Percentiles rank a stretch among this genome's conserved stretches.
These are phyloP conservation scores for Acacia concinna DNA, from an alignment of 331 rosid species.

Conservation along the genomic window DNA sequence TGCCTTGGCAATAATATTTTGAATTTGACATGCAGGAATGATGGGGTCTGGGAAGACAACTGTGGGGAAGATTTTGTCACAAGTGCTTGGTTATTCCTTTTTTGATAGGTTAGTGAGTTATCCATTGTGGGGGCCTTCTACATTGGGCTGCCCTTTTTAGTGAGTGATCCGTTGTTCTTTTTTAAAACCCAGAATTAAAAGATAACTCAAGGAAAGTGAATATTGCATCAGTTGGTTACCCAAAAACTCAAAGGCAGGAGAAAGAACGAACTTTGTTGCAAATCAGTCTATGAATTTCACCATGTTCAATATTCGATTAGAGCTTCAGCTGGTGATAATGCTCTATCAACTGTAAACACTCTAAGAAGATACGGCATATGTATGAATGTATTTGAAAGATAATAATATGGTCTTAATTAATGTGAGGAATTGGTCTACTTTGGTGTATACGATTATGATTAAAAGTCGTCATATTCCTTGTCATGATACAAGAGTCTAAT, in stretches of 20 bases:
- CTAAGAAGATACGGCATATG: background rate
- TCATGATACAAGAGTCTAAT: conserved; percentile 19
- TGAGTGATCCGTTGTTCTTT: conserved; percentile 20
- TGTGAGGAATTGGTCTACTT: conserved; percentile 12
- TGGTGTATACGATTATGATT: conserved; percentile 3
- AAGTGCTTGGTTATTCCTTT: conserved; percentile 69
- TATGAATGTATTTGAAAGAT: conserved; percentile 9
- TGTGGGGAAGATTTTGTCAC: conserved; percentile 73
- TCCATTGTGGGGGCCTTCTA: too few species aligned
- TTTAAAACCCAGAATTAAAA: background rate
- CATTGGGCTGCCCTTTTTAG: conserved; percentile 22
- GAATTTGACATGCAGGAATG: conserved; percentile 67
- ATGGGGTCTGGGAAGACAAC: conserved; percentile 98
- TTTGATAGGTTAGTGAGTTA: conserved; percentile 58
- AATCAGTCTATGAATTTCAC: background rate
- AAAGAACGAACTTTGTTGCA: background rate
- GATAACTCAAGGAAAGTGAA: background rate
- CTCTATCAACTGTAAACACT: background rate
- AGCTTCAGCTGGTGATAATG: conserved; percentile 16
- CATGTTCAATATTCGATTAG: background rate
- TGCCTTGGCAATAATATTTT: conserved; percentile 20
- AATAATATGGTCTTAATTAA: background rate
- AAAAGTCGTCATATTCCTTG: conserved; percentile 3
- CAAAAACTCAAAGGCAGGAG: conserved; percentile 1
- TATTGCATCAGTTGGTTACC: background rate